Conservation (phyloP, 1,284 basidiomycete genomes). For the Fomitopsis palustris region DNA sequence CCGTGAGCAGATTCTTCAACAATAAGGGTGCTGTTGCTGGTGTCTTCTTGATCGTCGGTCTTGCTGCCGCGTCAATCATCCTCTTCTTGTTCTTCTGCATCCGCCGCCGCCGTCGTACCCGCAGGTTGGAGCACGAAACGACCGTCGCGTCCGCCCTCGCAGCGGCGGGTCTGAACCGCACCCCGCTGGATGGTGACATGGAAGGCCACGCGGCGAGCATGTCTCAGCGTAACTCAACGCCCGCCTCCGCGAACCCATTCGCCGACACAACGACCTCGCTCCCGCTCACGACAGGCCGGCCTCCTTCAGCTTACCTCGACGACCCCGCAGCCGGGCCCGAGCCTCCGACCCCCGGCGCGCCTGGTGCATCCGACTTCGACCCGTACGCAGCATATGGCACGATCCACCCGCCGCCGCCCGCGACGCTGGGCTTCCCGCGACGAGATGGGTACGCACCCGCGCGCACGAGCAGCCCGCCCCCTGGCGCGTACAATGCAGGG, state of each 20-base stretch:
- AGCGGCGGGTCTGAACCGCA: slow-evolving; percentile 62
- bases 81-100: slow-evolving; percentile 70
- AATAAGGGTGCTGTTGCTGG: slow-evolving; percentile 76
- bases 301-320: slow-evolving; percentile 26
- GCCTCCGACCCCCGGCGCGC: slow-evolving; percentile 24
- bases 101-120: slow-evolving; percentile 56
- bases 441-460: slow-evolving; percentile 42
- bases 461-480: slow-evolving; percentile 44
- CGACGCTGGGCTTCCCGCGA: slow-evolving; percentile 22
- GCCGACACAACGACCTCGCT: slow-evolving; percentile 17
- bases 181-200: slow-evolving; percentile 66
- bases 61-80: slow-evolving; percentile 65
- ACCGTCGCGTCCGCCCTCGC: slow-evolving; percentile 64
- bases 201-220: slow-evolving; percentile 28
- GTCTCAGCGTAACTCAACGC: slow-evolving; percentile 21
- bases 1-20: slow-evolving; percentile 56
- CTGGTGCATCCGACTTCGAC: slow-evolving; percentile 38
- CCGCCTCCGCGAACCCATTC: slow-evolving; percentile 13
- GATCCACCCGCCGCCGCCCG: slow-evolving; percentile 27
- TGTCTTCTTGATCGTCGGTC: slow-evolving; percentile 73
- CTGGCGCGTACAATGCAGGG: slow-evolving; percentile 20
- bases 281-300: slow-evolving; percentile 23
- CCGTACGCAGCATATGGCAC: slow-evolving; percentile 49
- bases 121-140: slow-evolving; percentile 59
- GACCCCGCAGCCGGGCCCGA: slow-evolving; percentile 13